Evolutionary conservation across 2,329 filamentous ascomycete genomes (phyloP).

Genomic region (Pseudogymnoascus sp.): DNA sequence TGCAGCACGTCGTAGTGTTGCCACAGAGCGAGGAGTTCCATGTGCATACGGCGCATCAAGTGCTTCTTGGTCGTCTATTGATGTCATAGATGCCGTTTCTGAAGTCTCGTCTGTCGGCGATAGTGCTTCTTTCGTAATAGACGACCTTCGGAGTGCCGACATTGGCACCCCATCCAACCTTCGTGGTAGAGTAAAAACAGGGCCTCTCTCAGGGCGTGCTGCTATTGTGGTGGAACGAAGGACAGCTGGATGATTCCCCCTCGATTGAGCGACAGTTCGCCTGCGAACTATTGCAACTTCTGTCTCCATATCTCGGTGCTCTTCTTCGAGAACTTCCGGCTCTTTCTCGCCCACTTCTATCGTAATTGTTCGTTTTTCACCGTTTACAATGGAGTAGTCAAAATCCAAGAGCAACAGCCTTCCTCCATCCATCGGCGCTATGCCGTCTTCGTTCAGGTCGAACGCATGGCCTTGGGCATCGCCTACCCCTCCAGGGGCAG

Average conservation of each 20-base stretch:
- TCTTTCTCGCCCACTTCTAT: conserved; percentile 68
- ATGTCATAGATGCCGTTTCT: conserved; percentile 22
- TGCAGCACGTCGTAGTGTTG: conserved; percentile 64
- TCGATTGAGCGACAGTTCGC: conserved; percentile 60
- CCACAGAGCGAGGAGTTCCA: conserved; percentile 61
- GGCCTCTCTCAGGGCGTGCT: conserved; percentile 10
- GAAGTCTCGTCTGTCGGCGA: conserved; percentile 11
- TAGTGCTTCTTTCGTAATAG: conserved; percentile 12
- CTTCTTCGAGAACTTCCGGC: conserved; percentile 65
- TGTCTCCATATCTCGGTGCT: conserved; percentile 64
- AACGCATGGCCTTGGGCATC: conserved; percentile 31
- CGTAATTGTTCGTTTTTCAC: conserved; percentile 49
- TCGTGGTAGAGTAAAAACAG: neutral
- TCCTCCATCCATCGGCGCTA: conserved; percentile 72
- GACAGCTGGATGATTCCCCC: conserved; percentile 40
- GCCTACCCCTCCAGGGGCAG: conserved; percentile 61
- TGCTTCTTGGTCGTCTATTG: conserved; percentile 38
- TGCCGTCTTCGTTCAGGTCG: conserved; percentile 55
- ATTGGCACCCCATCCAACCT: neutral
- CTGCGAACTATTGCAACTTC: conserved; percentile 74
- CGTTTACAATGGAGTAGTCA: conserved; percentile 52
- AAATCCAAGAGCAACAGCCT: conserved; percentile 69
- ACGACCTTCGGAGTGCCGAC: conserved; percentile 10
- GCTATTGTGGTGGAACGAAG: conserved; percentile 43
- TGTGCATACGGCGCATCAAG: conserved; percentile 68